phyloP scores from a whole-genome alignment of 768 basidiomycete species.

The Mycena indigotica region DNA sequence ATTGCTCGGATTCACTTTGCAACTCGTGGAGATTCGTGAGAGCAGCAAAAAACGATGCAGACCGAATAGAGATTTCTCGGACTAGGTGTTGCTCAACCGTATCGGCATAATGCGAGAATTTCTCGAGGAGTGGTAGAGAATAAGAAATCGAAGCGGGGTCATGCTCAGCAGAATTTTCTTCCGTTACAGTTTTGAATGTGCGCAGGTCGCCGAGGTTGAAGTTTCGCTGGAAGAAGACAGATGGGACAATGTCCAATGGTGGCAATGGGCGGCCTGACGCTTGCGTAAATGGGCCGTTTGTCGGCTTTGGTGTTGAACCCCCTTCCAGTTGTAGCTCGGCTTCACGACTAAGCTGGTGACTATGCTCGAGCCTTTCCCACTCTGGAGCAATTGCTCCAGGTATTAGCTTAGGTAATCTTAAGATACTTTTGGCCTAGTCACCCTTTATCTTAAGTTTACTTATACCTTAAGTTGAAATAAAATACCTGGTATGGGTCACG shows the following conservation, averaged over 20 bases:
- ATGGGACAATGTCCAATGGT: constrained; percentile 73
- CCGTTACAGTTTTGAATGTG: constrained; percentile 78
- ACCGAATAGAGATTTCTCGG: constrained; percentile 86
- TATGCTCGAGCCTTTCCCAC: constrained; percentile 74
- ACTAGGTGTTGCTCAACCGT: constrained; percentile 93
- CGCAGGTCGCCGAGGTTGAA: constrained; percentile 84
- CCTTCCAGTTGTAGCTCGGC: constrained; percentile 43
- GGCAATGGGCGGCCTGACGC: constrained; percentile 54
- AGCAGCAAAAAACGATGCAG: constrained; percentile 94
- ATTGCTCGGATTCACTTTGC: constrained; percentile 84
- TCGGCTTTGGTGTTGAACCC: constrained; percentile 27
- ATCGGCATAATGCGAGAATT: constrained; percentile 89
- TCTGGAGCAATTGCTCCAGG: constrained; percentile 74
- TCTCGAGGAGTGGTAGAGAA: constrained; percentile 79
- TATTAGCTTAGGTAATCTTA: too few species aligned
- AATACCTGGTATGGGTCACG: too few species aligned
- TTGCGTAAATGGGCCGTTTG: constrained; percentile 29
- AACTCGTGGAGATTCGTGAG: constrained; percentile 92
- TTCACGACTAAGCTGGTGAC: constrained; percentile 38
- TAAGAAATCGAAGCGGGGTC: constrained; percentile 54
- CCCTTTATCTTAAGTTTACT: too few species aligned
- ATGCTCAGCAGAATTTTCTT: constrained; percentile 44
- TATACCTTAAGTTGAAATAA: too few species aligned
- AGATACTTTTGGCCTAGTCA: too few species aligned
- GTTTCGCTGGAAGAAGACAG: constrained; percentile 72